Evolutionary conservation across 208 protist species (phyloP).

Genomic region (Acanthamoeba sp.): DNA sequence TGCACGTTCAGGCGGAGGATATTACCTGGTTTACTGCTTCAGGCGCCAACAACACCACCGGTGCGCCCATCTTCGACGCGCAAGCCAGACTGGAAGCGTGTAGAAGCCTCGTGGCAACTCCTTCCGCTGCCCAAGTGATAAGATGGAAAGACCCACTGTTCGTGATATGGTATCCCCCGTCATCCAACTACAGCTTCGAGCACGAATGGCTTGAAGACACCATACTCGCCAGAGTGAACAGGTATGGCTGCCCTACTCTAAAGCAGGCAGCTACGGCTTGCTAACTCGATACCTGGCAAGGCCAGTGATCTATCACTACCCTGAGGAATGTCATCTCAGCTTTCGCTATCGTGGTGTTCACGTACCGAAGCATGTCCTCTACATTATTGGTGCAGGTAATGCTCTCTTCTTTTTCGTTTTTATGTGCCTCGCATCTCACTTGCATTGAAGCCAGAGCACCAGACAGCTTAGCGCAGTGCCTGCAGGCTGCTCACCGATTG

Average conservation of each 20-base stretch:
- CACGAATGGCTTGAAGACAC: constrained; percentile 64
- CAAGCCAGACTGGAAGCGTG: neutral
- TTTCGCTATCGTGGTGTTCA: neutral
- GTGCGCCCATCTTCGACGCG: neutral
- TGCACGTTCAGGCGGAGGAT: no score
- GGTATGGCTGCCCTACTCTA: neutral
- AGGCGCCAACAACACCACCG: no score
- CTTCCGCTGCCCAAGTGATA: neutral
- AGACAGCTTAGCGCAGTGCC: neutral
- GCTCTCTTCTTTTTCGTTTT: no score
- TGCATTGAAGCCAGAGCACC: neutral
- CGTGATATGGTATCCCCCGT: neutral
- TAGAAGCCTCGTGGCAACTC: neutral
- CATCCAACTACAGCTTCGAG: constrained; percentile 38
- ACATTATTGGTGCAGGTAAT: neutral
- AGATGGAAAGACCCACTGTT: constrained; percentile 48
- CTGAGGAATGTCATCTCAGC: constrained; percentile 3
- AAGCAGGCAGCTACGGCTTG: neutral
- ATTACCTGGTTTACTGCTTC: no score
- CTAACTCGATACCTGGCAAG: neutral
- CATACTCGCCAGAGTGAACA: neutral
- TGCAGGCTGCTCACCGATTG: neutral
- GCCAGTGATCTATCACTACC: neutral
- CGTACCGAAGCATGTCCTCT: neutral
- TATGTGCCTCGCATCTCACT: neutral